Percentiles rank a stretch among this genome's conserved stretches.
Conservation (phyloP, 1,139 yeast species). For the Debaryomyces udenii region DNA sequence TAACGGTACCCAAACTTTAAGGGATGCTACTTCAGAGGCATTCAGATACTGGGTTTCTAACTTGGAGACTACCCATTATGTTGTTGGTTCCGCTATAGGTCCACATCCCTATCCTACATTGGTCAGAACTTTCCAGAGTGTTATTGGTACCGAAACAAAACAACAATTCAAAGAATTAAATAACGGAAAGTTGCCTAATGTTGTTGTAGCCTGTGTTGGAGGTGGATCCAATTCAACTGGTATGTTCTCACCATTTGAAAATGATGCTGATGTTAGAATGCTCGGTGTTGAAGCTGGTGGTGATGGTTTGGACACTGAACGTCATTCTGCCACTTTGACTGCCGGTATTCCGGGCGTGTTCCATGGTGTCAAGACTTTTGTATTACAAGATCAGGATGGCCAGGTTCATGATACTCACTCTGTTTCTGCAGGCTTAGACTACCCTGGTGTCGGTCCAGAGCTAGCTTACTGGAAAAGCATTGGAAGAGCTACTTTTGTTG, state of each 20-base stretch:
- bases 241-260: slow-evolving; percentile 90
- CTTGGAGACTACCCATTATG: slow-evolving; percentile 83
- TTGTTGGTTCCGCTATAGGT: slow-evolving; percentile 98
- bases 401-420: slow-evolving; percentile 98
- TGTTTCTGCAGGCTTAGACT: slow-evolving; percentile 96
- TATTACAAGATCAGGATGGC: slow-evolving; percentile 88
- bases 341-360: slow-evolving; percentile 96
- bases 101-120: slow-evolving; percentile 99
- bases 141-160: slow-evolving; percentile 93
- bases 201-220: slow-evolving; percentile 97
- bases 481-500: slow-evolving; percentile 88
- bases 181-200: slow-evolving; percentile 84
- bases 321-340: slow-evolving; percentile 91
- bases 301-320: slow-evolving; percentile 84
- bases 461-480: slow-evolving; percentile 92
- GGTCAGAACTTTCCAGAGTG: slow-evolving; percentile 97
- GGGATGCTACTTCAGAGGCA: slow-evolving; percentile 98
- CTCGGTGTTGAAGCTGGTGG: slow-evolving; percentile 99
- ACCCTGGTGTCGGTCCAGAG: slow-evolving; percentile 99
- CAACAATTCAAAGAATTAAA: slow-evolving; percentile 82
- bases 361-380: slow-evolving; percentile 96
- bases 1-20: slow-evolving; percentile 91
- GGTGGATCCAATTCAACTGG: slow-evolving; percentile 99
- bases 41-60: slow-evolving; percentile 94
- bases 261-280: slow-evolving; percentile 73